These are phyloP conservation scores for Cryptococcus floricola DNA, from an alignment of 1,284 basidiomycete genomes.

Conservation along the genomic window DNA sequence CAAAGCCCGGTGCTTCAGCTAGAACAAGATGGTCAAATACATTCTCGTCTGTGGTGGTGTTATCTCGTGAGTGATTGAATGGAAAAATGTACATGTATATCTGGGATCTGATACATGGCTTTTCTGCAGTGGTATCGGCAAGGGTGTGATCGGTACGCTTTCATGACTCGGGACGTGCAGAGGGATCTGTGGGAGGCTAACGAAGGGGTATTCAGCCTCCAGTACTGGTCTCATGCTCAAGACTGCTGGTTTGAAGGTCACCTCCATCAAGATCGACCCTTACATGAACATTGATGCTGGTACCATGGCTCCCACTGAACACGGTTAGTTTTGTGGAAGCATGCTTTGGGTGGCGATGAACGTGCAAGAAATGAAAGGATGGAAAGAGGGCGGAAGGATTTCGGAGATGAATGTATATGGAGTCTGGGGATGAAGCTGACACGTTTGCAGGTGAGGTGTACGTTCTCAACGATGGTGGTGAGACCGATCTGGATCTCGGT, in stretches of 20 bases:
- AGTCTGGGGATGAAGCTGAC: neutral
- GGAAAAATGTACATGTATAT: neutral
- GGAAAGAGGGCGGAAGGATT: neutral
- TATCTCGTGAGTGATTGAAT: constrained; percentile 53
- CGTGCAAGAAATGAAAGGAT: neutral
- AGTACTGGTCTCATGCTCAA: constrained; percentile 95
- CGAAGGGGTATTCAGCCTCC: constrained; percentile 62
- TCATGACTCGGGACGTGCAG: constrained; percentile 9
- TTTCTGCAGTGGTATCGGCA: constrained; percentile 72
- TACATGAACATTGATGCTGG: constrained; percentile 99
- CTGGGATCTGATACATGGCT: neutral
- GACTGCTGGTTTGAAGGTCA: constrained; percentile 92
- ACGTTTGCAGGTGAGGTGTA: constrained; percentile 83
- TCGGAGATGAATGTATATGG: no score
- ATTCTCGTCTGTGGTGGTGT: constrained; percentile 88
- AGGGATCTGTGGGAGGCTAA: neutral
- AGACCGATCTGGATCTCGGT: constrained; percentile 95
- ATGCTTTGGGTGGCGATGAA: neutral
- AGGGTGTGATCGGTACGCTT: constrained; percentile 79
- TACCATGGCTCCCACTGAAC: constrained; percentile 97
- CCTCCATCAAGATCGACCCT: constrained; percentile 98
- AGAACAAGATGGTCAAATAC: constrained; percentile 60
- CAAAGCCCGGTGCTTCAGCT: no score
- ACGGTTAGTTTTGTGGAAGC: constrained; percentile 61
- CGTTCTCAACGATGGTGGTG: constrained; percentile 96